Evolutionary conservation across 257 asterid genomes (phyloP).

Genomic region (Cynanchum wilfordii): DNA sequence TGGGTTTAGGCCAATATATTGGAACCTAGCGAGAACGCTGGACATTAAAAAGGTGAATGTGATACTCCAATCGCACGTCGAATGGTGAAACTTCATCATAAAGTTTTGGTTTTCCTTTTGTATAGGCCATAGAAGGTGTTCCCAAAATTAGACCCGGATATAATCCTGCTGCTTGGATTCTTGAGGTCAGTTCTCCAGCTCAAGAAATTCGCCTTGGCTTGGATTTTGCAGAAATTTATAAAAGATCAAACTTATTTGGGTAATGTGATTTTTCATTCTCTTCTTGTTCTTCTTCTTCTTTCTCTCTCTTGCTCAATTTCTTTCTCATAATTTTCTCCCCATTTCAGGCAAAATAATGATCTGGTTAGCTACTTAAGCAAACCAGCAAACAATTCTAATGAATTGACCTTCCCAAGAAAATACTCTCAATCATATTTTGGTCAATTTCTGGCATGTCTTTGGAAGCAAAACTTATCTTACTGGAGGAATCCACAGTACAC

Average conservation of each 20-base stretch:
- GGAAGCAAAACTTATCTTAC: slow-evolving; percentile 90
- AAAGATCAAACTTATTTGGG: slow-evolving; percentile 60
- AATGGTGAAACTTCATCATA: neutral
- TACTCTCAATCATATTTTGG: slow-evolving; percentile 52
- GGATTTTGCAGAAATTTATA: slow-evolving; percentile 82
- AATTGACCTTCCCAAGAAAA: slow-evolving; percentile 60
- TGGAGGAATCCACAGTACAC: slow-evolving; percentile 98
- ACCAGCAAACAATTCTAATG: slow-evolving; percentile 55
- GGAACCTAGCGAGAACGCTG: too few species aligned
- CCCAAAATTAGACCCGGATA: slow-evolving; percentile 61
- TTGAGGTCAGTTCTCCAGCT: slow-evolving; percentile 72
- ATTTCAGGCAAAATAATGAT: slow-evolving; percentile 55
- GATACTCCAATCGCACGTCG: too few species aligned
- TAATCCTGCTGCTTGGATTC: slow-evolving; percentile 95
- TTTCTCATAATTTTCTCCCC: slow-evolving; percentile 14
- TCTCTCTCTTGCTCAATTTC: slow-evolving; percentile 3
- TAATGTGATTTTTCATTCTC: slow-evolving; percentile 30
- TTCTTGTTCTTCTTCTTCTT: neutral
- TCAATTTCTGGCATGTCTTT: slow-evolving; percentile 76
- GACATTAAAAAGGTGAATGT: too few species aligned
- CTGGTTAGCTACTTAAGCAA: slow-evolving; percentile 69
- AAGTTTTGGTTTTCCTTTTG: neutral
- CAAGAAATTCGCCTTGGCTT: slow-evolving; percentile 71
- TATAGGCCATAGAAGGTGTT: slow-evolving; percentile 67
- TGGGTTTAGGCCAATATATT: too few species aligned